phyloP scores from a whole-genome alignment of 2,329 filamentous ascomycete species.

The Fusarium euwallaceae region DNA sequence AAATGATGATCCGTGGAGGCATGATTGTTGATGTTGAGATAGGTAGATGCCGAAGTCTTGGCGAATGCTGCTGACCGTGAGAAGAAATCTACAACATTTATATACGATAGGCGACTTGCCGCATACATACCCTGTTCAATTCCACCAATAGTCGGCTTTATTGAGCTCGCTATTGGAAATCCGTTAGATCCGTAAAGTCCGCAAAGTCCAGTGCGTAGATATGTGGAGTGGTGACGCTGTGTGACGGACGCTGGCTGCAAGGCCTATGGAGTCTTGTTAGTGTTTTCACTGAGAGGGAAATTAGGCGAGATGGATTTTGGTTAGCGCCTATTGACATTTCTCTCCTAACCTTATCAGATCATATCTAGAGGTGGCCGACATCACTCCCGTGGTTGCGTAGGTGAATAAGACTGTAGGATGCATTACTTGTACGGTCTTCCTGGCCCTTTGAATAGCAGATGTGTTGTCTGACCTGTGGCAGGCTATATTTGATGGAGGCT shows the following conservation, averaged over 20 bases:
- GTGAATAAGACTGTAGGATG: not conserved
- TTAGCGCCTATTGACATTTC: not conserved
- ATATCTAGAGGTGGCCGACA: not conserved
- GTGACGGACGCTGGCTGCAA: not conserved
- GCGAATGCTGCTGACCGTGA: not conserved
- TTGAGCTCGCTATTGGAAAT: not conserved
- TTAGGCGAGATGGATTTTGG: not conserved
- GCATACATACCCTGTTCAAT: not conserved
- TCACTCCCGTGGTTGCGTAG: not conserved
- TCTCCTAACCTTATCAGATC: not conserved
- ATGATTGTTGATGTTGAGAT: not conserved
- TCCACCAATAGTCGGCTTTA: not conserved
- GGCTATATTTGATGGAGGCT: not conserved
- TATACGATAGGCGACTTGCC: not conserved
- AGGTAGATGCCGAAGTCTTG: not conserved
- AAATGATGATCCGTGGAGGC: slow-evolving; percentile 24
- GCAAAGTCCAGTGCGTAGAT: not conserved
- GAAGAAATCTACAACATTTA: not conserved
- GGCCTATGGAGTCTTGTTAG: not conserved
- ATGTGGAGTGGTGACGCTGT: not conserved
- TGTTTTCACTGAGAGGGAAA: not conserved
- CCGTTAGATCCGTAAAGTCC: slow-evolving; percentile 2
- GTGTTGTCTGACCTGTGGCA: not conserved
- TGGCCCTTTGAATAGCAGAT: not conserved
- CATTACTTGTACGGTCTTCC: not conserved